phyloP scores from a whole-genome alignment of 2,329 filamentous ascomycete species.

The Beauveria pseudobassiana region DNA sequence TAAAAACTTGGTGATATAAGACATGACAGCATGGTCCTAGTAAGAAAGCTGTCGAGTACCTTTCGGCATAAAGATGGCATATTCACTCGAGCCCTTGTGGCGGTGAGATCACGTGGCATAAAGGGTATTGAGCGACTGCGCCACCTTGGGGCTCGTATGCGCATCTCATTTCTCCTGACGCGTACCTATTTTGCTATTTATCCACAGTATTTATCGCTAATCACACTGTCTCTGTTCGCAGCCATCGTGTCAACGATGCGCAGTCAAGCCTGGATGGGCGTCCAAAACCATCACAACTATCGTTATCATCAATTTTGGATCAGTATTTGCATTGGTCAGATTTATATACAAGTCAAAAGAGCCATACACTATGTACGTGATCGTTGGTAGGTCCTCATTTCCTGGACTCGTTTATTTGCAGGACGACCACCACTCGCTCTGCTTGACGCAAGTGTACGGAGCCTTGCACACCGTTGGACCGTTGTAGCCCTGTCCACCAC shows the following conservation, averaged over 20 bases:
- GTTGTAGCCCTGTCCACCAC: slow-evolving; percentile 18
- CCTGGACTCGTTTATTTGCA: slow-evolving; percentile 12
- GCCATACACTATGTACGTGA: background rate
- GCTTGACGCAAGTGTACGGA: slow-evolving; percentile 17
- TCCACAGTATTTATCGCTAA: no score
- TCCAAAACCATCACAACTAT: background rate
- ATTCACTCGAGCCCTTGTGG: background rate
- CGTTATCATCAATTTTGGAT: background rate
- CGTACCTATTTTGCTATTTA: no score
- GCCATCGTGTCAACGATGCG: background rate
- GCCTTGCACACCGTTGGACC: slow-evolving; percentile 17
- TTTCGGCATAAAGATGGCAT: no score
- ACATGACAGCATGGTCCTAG: background rate
- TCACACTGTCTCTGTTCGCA: background rate
- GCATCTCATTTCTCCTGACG: no score
- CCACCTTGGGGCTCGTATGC: background rate
- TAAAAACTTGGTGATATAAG: no score
- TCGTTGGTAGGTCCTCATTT: background rate
- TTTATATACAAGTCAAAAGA: background rate
- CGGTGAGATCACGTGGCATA: background rate
- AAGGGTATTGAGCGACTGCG: background rate
- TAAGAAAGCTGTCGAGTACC: no score
- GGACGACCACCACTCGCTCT: slow-evolving; percentile 17
- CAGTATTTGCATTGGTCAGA: background rate
- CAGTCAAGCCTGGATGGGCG: background rate